Evolutionary conservation across 768 basidiomycete species (phyloP).

Genomic region (Hericium erinaceus): DNA sequence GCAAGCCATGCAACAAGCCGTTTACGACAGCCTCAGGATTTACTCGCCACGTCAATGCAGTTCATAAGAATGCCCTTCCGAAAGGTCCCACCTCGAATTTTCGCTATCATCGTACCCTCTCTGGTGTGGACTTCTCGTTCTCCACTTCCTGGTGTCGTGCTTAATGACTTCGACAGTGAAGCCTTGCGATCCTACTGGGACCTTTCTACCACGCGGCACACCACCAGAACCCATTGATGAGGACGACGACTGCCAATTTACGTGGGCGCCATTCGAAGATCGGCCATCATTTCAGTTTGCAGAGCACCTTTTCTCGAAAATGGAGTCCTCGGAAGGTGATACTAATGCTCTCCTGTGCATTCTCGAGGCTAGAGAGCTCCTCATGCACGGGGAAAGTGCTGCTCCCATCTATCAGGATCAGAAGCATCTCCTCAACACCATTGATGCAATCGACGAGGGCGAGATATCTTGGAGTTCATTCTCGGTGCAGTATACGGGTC

Average conservation of each 20-base stretch:
- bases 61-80: not conserved
- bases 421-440: not conserved
- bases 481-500: not conserved
- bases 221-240: not conserved
- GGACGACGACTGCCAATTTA: not conserved
- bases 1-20: not conserved
- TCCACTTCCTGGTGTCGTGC: not conserved
- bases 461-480: not conserved
- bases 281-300: not conserved
- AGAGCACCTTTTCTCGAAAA: not conserved
- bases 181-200: not conserved
- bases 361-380: not conserved
- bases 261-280: not conserved
- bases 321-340: not conserved
- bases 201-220: not conserved
- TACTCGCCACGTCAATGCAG: not conserved
- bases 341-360: not conserved
- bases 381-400: not conserved
- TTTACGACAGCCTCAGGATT: not conserved
- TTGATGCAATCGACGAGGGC: not conserved
- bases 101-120: not conserved
- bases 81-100: not conserved
- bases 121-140: not conserved
- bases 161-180: not conserved
- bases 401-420: not conserved